phyloP scores from a whole-genome alignment of 306 rosid species.

The Pyrus pyrifolia region DNA sequence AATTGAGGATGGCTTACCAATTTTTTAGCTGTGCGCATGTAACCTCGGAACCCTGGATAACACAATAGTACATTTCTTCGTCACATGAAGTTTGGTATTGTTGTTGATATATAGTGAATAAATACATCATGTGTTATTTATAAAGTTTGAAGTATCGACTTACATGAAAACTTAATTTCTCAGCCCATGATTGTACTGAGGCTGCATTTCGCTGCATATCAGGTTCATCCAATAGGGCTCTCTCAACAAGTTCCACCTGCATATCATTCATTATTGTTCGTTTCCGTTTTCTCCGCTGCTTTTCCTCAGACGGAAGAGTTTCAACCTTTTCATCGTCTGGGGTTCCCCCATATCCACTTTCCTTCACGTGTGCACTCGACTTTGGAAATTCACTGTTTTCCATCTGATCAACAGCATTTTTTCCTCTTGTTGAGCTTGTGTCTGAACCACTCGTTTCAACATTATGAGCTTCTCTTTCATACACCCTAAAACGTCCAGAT shows the following conservation, averaged over 20 bases:
- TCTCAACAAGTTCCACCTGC: conserved; percentile 63
- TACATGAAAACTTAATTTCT: conserved; percentile 66
- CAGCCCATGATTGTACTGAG: conserved; percentile 73
- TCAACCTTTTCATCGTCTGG: conserved; percentile 65
- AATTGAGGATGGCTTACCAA: conserved; percentile 45
- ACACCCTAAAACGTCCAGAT: conserved; percentile 41
- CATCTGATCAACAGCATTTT: conserved; percentile 39
- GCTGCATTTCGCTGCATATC: conserved; percentile 87
- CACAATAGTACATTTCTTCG: conserved; percentile 27
- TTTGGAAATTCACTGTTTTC: conserved; percentile 46
- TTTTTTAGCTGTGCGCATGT: conserved; percentile 86
- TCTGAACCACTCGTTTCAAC: conserved; percentile 92
- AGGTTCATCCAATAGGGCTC: conserved; percentile 75
- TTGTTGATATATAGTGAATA: background rate
- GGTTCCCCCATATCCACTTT: conserved; percentile 41
- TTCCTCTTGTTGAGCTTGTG: conserved; percentile 65
- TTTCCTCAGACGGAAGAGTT: conserved; percentile 43
- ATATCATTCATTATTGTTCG: conserved; percentile 86
- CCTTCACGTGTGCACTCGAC: conserved; percentile 34
- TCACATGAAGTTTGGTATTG: conserved; percentile 4
- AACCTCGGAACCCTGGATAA: conserved; percentile 84
- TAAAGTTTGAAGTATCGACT: conserved; percentile 23
- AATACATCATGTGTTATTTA: background rate
- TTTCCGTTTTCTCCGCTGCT: conserved; percentile 73
- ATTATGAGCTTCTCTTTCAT: conserved; percentile 53